Evolutionary conservation across 2,329 filamentous ascomycete genomes (phyloP), one percentile per base, ranked within the genome.

Genomic region (Lachnellula willkommii): DNA sequence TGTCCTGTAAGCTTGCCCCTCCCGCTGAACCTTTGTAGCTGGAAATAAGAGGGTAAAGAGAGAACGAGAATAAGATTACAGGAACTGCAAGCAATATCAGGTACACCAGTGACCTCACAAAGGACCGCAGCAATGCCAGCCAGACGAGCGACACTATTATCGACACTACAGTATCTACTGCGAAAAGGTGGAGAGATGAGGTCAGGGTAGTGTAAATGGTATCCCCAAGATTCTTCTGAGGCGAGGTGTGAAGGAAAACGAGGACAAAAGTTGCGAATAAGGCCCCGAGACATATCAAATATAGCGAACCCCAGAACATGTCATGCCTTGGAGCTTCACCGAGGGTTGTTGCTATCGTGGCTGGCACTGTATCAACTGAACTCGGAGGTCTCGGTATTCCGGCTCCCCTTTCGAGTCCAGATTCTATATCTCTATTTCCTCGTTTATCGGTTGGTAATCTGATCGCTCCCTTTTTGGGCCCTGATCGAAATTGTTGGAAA

Each of bases 121-220:
- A 96, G 5, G 91, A 94, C 48, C 90, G 83, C 48, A 99, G 77
- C 1, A 95, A 78, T 1, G 92, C 89, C 59, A 99, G 81, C 94
- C 94, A 99, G 26, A 96, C 72, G 37, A 96, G 77, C 1, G 93
- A 93, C 20, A 97, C 89, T 37, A 95, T 77, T 40, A 96, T 77
- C 1, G 94, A 88, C n/a, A 96, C 86, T 17, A 97, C 71, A 1
- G 94, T 97, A 72, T 97, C 95, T 52, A 94, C 84, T 2, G 90
- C 89, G 43, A 99, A 83, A 62, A 97, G 86, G 68, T 94, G 87
- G 67, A 95, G 94, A 0, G 92, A 96, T 50, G 85, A 84, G 64
- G 89, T 87, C 37, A 99, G 75, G 4, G 90, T 91, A 14, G 88
- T 90, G 72, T 99, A 99, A 56, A 99, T 90, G 1, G 93, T 96